Evolutionary conservation across 306 rosid species (phyloP).

Genomic region (Dalbergia oliveri): DNA sequence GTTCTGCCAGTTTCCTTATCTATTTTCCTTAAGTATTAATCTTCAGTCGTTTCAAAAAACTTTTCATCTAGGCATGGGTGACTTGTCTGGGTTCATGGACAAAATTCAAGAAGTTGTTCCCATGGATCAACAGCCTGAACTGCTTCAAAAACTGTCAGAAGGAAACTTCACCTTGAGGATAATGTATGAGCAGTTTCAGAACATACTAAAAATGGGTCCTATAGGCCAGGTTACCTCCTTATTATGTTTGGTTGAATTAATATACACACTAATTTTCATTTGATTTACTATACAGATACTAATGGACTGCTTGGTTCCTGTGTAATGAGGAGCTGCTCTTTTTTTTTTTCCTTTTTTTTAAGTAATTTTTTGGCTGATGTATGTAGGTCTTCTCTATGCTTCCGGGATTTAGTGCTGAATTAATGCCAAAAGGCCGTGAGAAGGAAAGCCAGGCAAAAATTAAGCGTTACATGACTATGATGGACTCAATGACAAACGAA

Average conservation of each 20-base stretch:
- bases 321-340: slow-evolving; percentile 24
- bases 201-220: slow-evolving; percentile 85
- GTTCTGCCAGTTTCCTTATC: slow-evolving; percentile 4
- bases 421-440: slow-evolving; percentile 92
- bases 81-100: slow-evolving; percentile 87
- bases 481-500: slow-evolving; percentile 63
- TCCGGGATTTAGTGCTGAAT: slow-evolving; percentile 70
- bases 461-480: slow-evolving; percentile 95
- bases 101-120: slow-evolving; percentile 94
- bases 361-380: slow-evolving; percentile 27
- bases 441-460: slow-evolving; percentile 92
- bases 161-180: slow-evolving; percentile 87
- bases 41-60: slow-evolving; percentile 5
- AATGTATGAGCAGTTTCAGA: slow-evolving; percentile 90
- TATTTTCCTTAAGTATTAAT: not conserved
- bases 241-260: slow-evolving; percentile 35
- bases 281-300: too few relatives aligned
- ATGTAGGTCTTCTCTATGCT: slow-evolving; percentile 78
- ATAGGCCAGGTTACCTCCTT: slow-evolving; percentile 66
- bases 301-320: not conserved
- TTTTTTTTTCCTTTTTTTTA: not conserved
- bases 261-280: not conserved
- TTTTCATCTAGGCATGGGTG: slow-evolving; percentile 78
- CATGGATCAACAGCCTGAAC: slow-evolving; percentile 91
- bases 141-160: slow-evolving; percentile 84